Percentiles rank a stretch among this genome's conserved stretches.
These are phyloP conservation scores for Amoebophrya sp. DNA, from an alignment of 169 alveolate genomes.

Conservation along the genomic window DNA sequence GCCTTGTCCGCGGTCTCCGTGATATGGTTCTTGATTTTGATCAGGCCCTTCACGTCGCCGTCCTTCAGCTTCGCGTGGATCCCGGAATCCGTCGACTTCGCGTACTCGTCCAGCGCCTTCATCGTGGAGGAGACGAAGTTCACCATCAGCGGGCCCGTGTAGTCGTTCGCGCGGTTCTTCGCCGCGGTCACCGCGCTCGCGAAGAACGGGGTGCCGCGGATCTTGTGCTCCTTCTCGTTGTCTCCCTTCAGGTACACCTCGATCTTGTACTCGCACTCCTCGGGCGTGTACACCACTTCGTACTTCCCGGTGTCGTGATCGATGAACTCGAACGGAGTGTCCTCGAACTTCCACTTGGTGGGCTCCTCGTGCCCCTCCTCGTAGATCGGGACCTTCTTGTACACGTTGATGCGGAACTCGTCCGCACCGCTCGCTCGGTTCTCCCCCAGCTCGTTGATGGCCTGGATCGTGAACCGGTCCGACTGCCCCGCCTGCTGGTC, in stretches of 20 bases:
- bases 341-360: neutral
- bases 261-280: conserved; percentile 36
- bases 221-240: conserved; percentile 57
- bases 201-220: conserved; percentile 79
- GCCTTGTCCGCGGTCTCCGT: conserved; percentile 60
- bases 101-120: conserved; percentile 50
- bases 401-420: conserved; percentile 55
- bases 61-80: conserved; percentile 55
- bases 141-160: conserved; percentile 64
- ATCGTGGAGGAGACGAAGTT: conserved; percentile 49
- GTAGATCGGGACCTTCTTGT: conserved; percentile 25
- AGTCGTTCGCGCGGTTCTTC: conserved; percentile 56
- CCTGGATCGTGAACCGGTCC: conserved; percentile 68
- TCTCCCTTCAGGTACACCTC: conserved; percentile 71
- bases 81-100: conserved; percentile 48
- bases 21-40: conserved; percentile 59
- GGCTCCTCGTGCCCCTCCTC: conserved; percentile 26
- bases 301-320: conserved; percentile 42
- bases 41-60: conserved; percentile 56
- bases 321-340: conserved; percentile 28
- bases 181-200: conserved; percentile 53
- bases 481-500: conserved; percentile 62
- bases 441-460: conserved; percentile 72
- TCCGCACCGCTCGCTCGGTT: conserved; percentile 82
- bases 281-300: conserved; percentile 43